Evolutionary conservation across 352 stramenopile genomes (phyloP), one percentile per base, ranked within the genome.

Genomic region (Blastocystis sp.): DNA sequence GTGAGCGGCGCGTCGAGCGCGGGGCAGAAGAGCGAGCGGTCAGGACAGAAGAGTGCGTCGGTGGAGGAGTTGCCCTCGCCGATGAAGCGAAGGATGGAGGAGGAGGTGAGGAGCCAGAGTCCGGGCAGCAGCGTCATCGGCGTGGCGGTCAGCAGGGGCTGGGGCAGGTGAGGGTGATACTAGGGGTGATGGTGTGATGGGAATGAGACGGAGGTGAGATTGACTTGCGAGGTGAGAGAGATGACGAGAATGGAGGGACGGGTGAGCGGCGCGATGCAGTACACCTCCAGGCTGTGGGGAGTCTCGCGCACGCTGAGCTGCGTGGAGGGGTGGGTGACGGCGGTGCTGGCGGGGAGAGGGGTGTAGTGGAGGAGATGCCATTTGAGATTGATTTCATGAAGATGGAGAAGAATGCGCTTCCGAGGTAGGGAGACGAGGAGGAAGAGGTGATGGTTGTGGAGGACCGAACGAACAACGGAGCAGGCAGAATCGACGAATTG

Each of bases 281-380:
- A 74, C 23, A 74, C 64, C 40, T 74, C 64, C 10, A 74, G 21
- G 14, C 64, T 41, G 40, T 74, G 9, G 40, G 19, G 10, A 1
- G 64, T 74, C n/a, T 38, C 23, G 40, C 64, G 40, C n/a, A 74
- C 64, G 28, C 23, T 52, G 7, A 74, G 1, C 64, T 74, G 64
- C n/a, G 45, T 7, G 64, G 7, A 52, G 45, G n/a, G 7, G 41
- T 41, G 0, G 64, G 45, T 21, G 5, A 23, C 21, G 23, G 21
- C 17, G 19, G 64, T 48, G 28, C 64, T 21, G 41, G 64, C n/a
- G n/a, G 2, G 64, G 64, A 43, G 28, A 10, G n/a, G 28, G 11
- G 34, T 9, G 23, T 38, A 7, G 64, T 74, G 64, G 3, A 45
- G 64, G 41, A 41, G 34, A 52, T 23, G 64, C 17, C 21, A 41